These are phyloP conservation scores for Westerdykella sp. DNA, from an alignment of 2,329 filamentous ascomycete species.

Conservation along the genomic window DNA sequence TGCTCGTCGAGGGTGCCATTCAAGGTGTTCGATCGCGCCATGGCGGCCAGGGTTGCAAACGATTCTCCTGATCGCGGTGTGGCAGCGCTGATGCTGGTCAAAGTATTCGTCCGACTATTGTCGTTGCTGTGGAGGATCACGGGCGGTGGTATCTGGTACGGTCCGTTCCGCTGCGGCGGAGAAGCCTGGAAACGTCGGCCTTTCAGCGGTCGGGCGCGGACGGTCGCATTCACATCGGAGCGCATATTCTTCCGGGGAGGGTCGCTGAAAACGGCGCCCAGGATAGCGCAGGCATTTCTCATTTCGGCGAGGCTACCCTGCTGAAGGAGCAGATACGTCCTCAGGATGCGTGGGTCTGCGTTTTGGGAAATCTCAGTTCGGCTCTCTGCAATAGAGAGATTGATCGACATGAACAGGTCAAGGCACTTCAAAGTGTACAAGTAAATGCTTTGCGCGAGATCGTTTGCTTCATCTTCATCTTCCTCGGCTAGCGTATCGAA, in stretches of 20 bases:
- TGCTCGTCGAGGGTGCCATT: constrained; percentile 57
- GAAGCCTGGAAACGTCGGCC: constrained; percentile 28
- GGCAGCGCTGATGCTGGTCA: constrained; percentile 43
- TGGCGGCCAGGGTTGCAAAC: constrained; percentile 54
- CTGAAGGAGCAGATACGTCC: constrained; percentile 53
- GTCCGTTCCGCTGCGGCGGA: constrained; percentile 28
- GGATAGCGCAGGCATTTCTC: constrained; percentile 51
- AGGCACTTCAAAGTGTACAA: constrained; percentile 30
- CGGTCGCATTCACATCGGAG: constrained; percentile 19
- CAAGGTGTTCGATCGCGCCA: constrained; percentile 43
- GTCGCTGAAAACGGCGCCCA: constrained; percentile 40
- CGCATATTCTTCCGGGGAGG: constrained; percentile 17
- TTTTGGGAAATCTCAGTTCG: constrained; percentile 47
- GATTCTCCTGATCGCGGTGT: constrained; percentile 81
- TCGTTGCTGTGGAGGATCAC: constrained; percentile 41
- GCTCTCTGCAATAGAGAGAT: constrained; percentile 33
- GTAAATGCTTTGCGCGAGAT: constrained; percentile 31
- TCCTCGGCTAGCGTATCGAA: constrained; percentile 46
- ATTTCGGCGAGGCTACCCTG: constrained; percentile 55
- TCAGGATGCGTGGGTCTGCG: constrained; percentile 52
- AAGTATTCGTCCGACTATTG: constrained; percentile 50
- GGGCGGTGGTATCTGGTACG: constrained; percentile 31
- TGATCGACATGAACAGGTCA: constrained; percentile 33
- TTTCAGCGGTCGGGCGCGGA: constrained; percentile 26
- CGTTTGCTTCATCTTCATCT: constrained; percentile 44